Percentiles rank a stretch among this genome's conserved stretches.
phyloP scores from a whole-genome alignment of 768 basidiomycete species.

The Cyclocybe cylindracea region DNA sequence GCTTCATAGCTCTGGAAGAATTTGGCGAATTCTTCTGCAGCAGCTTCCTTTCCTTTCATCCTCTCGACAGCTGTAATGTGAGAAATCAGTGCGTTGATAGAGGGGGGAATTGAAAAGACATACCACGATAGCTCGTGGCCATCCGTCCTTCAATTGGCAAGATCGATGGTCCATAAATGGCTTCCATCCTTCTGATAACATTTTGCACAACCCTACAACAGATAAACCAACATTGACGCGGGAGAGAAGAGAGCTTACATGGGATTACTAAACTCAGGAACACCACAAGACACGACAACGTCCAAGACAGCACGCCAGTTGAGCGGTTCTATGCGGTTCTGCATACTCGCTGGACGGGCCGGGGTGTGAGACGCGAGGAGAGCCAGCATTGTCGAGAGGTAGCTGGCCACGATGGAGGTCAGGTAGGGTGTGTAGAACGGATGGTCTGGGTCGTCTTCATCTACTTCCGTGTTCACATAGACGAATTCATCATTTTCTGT shows the following conservation, averaged over 20 bases:
- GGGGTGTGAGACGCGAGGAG: conserved; percentile 59
- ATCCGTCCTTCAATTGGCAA: conserved; percentile 15
- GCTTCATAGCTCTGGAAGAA: neutral
- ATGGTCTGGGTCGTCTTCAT: conserved; percentile 31
- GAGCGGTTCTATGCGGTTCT: conserved; percentile 62
- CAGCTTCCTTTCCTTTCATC: conserved; percentile 8
- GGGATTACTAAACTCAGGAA: conserved; percentile 32
- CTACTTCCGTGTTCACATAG: conserved; percentile 22
- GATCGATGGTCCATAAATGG: conserved; percentile 20
- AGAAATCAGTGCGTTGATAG: neutral
- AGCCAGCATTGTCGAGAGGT: conserved; percentile 54
- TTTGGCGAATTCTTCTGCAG: conserved; percentile 2
- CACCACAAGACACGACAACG: conserved; percentile 44
- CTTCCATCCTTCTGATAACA: conserved; percentile 28
- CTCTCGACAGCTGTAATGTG: conserved; percentile 13
- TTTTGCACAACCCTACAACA: conserved; percentile 27
- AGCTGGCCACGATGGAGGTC: conserved; percentile 40
- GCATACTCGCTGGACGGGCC: conserved; percentile 56
- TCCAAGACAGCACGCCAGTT: conserved; percentile 67
- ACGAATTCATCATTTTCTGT: conserved; percentile 23
- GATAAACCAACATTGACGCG: conserved; percentile 8
- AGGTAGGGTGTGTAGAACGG: conserved; percentile 36
- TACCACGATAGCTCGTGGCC: conserved; percentile 18
- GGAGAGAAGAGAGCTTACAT: conserved; percentile 27
- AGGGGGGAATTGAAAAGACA: neutral